A percentile compares a stretch with the other conserved stretches of the same genome.
These are phyloP conservation scores for Puccinia polysora DNA, from an alignment of 1,284 basidiomycete species.

Conservation along the genomic window DNA sequence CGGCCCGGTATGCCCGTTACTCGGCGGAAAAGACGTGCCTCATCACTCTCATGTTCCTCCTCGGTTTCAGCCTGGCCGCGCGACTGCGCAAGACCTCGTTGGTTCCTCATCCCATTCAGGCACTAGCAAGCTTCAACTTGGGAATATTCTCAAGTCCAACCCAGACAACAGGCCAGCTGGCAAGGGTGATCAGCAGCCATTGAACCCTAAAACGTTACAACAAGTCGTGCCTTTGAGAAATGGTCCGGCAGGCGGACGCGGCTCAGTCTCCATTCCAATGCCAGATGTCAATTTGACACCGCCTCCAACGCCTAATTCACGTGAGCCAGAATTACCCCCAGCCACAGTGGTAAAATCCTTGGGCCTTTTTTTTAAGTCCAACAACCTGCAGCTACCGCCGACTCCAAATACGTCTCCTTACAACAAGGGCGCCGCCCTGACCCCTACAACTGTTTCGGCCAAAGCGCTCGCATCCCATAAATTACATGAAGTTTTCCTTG, in stretches of 20 bases:
- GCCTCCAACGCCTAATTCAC: conserved; percentile 20
- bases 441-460: conserved; percentile 23
- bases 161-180: too few relatives aligned
- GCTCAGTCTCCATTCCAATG: background rate
- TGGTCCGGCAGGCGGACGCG: background rate
- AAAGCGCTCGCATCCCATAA: conserved; percentile 18
- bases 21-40: background rate
- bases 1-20: background rate
- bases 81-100: background rate
- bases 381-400: conserved; percentile 1
- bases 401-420: conserved; percentile 9
- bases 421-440: conserved; percentile 7
- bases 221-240: background rate
- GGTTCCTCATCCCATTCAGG: background rate
- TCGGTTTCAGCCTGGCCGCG: conserved; percentile 2
- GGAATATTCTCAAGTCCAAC: too few relatives aligned
- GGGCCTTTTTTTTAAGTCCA: background rate
- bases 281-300: conserved; percentile 9
- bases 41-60: background rate
- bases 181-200: too few relatives aligned
- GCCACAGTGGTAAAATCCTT: background rate
- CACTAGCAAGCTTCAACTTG: background rate
- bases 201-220: background rate
- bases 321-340: background rate
- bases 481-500: conserved; percentile 15